Evolutionary conservation across 2,329 filamentous ascomycete species (phyloP).

Genomic region (Didymellaceae sp.): DNA sequence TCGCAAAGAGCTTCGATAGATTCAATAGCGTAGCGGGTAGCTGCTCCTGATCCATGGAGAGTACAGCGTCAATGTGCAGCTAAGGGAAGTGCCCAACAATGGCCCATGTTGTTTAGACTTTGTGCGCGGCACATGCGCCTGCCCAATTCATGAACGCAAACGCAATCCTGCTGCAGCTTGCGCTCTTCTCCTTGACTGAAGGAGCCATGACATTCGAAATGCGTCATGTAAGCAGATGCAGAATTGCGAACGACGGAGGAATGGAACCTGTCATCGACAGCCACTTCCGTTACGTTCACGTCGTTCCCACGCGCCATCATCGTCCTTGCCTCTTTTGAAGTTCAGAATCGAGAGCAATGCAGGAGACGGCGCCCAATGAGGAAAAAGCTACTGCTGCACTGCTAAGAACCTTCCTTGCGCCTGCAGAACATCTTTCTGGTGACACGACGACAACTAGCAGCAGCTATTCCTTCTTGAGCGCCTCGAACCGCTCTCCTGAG

Average conservation of each 20-base stretch:
- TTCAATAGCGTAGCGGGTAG: slow-evolving; percentile 25
- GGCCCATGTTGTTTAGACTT: slow-evolving; percentile 16
- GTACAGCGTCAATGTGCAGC: slow-evolving; percentile 26
- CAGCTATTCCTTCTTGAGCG: slow-evolving; percentile 14
- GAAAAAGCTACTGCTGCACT: slow-evolving; percentile 9
- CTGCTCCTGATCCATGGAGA: slow-evolving; percentile 25
- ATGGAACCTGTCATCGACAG: slow-evolving; percentile 18
- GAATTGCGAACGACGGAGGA: background rate
- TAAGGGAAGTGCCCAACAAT: slow-evolving; percentile 6
- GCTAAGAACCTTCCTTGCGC: slow-evolving; percentile 17
- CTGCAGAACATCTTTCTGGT: slow-evolving; percentile 22
- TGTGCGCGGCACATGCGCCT: slow-evolving; percentile 3
- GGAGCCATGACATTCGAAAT: background rate
- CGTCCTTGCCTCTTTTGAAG: slow-evolving; percentile 10
- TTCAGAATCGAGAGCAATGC: slow-evolving; percentile 1
- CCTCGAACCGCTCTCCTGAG: slow-evolving; percentile 14
- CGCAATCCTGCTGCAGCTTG: slow-evolving; percentile 22
- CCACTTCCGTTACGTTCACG: slow-evolving; percentile 21
- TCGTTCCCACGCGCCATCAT: slow-evolving; percentile 6
- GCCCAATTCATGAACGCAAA: slow-evolving; percentile 2
- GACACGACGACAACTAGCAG: slow-evolving; percentile 26
- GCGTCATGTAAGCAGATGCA: slow-evolving; percentile 3
- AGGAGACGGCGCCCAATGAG: slow-evolving; percentile 3
- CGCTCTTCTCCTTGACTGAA: slow-evolving; percentile 33
- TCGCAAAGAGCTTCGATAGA: background rate